Evolutionary conservation across 108 stramenopile species (phyloP), one percentile per base, ranked within the genome.

Genomic region (Mediolabrus comicus): DNA sequence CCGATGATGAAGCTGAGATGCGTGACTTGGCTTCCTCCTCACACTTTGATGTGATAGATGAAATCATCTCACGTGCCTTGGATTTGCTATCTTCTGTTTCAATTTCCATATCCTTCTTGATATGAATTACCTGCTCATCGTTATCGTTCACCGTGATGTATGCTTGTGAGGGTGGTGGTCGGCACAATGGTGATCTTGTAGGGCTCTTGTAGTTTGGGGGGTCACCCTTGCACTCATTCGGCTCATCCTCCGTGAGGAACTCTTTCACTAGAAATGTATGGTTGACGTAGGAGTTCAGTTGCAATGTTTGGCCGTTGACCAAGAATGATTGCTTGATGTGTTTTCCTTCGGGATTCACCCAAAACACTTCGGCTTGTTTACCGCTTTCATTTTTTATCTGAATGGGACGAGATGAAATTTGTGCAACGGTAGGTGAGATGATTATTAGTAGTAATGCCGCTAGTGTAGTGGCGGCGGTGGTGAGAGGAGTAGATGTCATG

Each of bases 191-290:
- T 53, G 22, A 59, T 62, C 41, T 22, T 27, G 38, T 74, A 30
- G 49, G 17, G 17, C 65, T 25, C 22, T 24, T 49, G 46, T 49
- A 49, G 4, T 49, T 49, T 49, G 46, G 46, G 22, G 46, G 46
- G 9, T 49, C 46, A 17, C 32, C 62, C 41, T 79, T 66, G 67
- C 77, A 77, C 17, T 52, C 46, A n/a, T 77, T 71, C 24, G 71
- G 28, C 36, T 68, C n/a, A n/a, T n/a, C 59, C 24, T 56, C 35
- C 56, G 65, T 53, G 5, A 69, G 59, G 2, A 63, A 39, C 59
- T 84, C 83, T 51, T 82, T 75, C 10, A 92, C 58, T 11, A 85
- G 59, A 60, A 92, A 90, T 5, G 84, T 90, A 68, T 92, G 92
- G 57, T 88, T 87, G 57, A 90, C 89, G 62, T 62, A 90, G 19